Conservation (phyloP, 148 eudicot genomes). For the Spergularia marina region DNA sequence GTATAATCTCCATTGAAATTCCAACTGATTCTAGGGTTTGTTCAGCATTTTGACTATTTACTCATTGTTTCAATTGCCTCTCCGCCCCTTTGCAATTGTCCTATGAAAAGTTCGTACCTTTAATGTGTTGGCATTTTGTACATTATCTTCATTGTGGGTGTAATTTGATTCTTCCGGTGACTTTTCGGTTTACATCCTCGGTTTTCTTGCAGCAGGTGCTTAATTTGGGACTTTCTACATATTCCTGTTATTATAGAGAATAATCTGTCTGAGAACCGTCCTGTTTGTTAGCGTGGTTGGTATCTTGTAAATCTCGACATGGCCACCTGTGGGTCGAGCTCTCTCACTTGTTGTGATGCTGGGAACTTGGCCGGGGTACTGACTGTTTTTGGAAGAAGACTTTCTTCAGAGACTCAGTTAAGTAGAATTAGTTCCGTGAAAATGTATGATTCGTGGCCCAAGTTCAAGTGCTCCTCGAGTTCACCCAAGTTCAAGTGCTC, state of each 20-base stretch:
- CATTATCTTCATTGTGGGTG: too few relatives aligned
- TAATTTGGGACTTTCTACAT: conserved; percentile 1
- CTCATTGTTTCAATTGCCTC: background rate
- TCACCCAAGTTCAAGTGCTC: conserved; percentile 50
- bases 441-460: conserved; percentile 29
- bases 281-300: conserved; percentile 1
- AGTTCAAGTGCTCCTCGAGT: conserved; percentile 25
- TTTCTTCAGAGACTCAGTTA: conserved; percentile 24
- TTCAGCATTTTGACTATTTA: background rate
- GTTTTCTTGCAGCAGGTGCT: conserved; percentile 12
- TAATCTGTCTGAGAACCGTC: background rate
- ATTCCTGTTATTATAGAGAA: background rate
- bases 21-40: background rate
- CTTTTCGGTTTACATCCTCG: too few relatives aligned
- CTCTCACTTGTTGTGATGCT: conserved; percentile 47
- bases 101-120: too few relatives aligned
- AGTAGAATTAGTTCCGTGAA: conserved; percentile 36
- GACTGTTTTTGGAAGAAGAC: conserved; percentile 51
- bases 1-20: background rate
- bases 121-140: too few relatives aligned
- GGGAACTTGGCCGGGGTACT: conserved; percentile 46
- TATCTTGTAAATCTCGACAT: conserved; percentile 22
- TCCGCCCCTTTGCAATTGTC: too few relatives aligned
- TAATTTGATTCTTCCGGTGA: background rate
- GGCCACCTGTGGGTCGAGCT: conserved; percentile 52